Base-by-base conservation (phyloP, 495 filamentous ascomycete species). In the Hyaloscypha variabilis region DNA sequence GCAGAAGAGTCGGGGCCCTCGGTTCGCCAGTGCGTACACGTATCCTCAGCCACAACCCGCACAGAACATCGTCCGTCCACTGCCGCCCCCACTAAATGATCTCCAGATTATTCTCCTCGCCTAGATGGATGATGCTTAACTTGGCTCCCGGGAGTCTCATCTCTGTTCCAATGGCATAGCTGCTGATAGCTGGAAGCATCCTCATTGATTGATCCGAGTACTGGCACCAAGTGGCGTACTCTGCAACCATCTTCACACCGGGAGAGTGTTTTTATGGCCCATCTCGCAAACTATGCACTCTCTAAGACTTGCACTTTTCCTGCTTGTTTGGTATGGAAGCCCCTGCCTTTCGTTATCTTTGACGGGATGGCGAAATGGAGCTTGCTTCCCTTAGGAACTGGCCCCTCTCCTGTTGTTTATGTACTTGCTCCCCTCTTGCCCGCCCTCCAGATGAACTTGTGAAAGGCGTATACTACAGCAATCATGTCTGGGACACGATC, bases 161-260 rank as follows among this genome's bases (percentile, higher is more conserved):
- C 31, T 31, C 19, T 36, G 56, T 58, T 58, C 26, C 56, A 58
- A 58, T 58, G 56, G 17, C 56, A 34, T 58, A 19, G 23, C 29
- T 11, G 17, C 30, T 58, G 56, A 34, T 21, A 21, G n/a, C 17
- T 25, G 23, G 0, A 42, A 29, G 13, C 31, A n/a, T 14, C 24
- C 1, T 21, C 2, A 58, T 36, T 58, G 56, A n/a, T 11, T 23
- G 8, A 4, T 2, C 19, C 1, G n/a, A 58, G 49, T 51, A n/a
- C 10, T 51, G 17, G 49, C 17, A 14, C 31, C 0, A 34, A 34
- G 2, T 0, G 8, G 8, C 31, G 31, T n/a, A 51, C 49, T 51
- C 49, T 51, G 19, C 23, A 51, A 51, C 49, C 49, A 24, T 1
- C 23, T 19, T 51, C 49, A 51, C 19, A 51, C 49, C 49, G 49